These are phyloP conservation scores for Aureobasidium namibiae DNA, from an alignment of 2,329 filamentous ascomycete genomes.

Conservation along the genomic window DNA sequence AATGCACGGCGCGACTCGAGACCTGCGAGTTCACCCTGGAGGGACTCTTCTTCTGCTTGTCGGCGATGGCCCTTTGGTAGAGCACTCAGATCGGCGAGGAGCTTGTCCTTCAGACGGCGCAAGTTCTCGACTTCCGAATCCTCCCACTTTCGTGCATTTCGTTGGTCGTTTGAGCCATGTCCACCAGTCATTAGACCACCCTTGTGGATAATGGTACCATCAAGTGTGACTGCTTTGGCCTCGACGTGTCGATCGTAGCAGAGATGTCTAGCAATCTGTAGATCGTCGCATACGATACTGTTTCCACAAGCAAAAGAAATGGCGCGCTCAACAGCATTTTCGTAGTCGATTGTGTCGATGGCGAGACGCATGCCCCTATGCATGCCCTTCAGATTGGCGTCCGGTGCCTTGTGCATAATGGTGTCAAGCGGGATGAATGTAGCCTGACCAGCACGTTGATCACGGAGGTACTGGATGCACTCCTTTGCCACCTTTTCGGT, in stretches of 20 bases:
- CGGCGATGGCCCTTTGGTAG: constrained; percentile 72
- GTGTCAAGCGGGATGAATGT: constrained; percentile 96
- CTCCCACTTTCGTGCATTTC: constrained; percentile 68
- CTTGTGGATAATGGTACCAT: constrained; percentile 96
- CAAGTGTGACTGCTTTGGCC: constrained; percentile 88
- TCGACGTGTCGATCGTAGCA: constrained; percentile 78
- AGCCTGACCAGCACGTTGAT: constrained; percentile 77
- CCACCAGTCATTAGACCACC: constrained; percentile 95
- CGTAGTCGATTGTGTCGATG: constrained; percentile 94
- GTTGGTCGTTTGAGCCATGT: constrained; percentile 66
- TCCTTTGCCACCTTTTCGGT: constrained; percentile 90
- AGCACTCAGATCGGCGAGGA: constrained; percentile 67
- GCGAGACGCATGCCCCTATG: constrained; percentile 75
- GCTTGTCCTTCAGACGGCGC: constrained; percentile 65
- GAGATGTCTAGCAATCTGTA: constrained; percentile 79
- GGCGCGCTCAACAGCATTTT: constrained; percentile 76
- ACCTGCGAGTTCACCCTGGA: constrained; percentile 71
- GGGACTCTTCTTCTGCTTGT: constrained; percentile 66
- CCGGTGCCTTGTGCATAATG: constrained; percentile 87
- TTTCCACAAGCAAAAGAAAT: constrained; percentile 94
- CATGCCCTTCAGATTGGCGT: constrained; percentile 84
- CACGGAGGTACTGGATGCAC: constrained; percentile 89
- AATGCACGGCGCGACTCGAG: constrained; percentile 69
- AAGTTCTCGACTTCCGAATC: constrained; percentile 83
- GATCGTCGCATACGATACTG: constrained; percentile 84